These are phyloP conservation scores for Chlorella sp. DNA, from an alignment of 139 green algal genomes.

Conservation along the genomic window DNA sequence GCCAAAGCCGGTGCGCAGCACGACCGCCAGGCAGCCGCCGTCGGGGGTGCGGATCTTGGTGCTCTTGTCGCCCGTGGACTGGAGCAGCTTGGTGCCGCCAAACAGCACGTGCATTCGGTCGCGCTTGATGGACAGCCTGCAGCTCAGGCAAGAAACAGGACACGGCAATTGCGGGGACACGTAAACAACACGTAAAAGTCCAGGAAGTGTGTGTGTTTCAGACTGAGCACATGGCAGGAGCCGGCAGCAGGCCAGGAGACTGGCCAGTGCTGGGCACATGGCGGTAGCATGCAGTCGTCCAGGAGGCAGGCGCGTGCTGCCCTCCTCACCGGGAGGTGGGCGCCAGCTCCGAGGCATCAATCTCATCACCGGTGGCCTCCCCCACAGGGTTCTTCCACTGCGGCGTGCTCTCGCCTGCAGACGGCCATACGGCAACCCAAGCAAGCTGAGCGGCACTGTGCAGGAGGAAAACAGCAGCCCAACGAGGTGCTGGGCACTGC, in stretches of 20 bases:
- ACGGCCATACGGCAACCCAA: too few species aligned
- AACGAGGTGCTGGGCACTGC: too few species aligned
- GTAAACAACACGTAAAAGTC: neutral
- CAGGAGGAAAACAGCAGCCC: too few species aligned
- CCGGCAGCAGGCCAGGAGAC: neutral
- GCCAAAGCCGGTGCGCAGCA: slow-evolving; percentile 97
- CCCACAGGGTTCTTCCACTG: slow-evolving; percentile 87
- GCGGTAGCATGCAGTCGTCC: too few species aligned
- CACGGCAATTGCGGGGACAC: neutral
- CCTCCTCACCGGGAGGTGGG: slow-evolving; percentile 14
- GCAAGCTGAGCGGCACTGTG: too few species aligned
- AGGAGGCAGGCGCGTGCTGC: too few species aligned
- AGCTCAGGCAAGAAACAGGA: neutral
- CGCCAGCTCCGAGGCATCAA: slow-evolving; percentile 45
- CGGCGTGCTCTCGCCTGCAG: slow-evolving; percentile 83
- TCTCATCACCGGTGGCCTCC: slow-evolving; percentile 44
- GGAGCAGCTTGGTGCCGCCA: slow-evolving; percentile 93
- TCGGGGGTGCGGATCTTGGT: slow-evolving; percentile 84
- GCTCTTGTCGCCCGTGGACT: slow-evolving; percentile 76
- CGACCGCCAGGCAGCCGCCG: slow-evolving; percentile 90
- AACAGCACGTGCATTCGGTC: slow-evolving; percentile 95
- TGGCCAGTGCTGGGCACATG: too few species aligned
- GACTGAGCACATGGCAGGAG: too few species aligned
- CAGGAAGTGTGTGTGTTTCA: neutral
- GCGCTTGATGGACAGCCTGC: slow-evolving; percentile 67